Conservation (phyloP, 2,329 filamentous ascomycete genomes). For the Colletotrichum theobromicola region DNA sequence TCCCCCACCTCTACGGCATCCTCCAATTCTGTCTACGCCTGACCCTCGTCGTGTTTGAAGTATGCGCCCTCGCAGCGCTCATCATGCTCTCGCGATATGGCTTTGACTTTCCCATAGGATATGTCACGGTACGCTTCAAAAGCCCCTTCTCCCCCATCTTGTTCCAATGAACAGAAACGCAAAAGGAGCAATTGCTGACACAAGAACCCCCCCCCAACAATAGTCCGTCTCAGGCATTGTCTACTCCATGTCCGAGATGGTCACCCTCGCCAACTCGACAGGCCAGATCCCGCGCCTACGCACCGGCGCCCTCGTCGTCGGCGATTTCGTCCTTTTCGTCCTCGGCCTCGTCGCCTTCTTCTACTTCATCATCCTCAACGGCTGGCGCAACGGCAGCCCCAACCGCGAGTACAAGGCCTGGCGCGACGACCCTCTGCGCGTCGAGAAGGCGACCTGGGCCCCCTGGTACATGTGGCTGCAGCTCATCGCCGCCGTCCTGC, state of each 20-base stretch:
- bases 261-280: constrained; percentile 24
- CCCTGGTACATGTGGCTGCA: constrained; percentile 27
- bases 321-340: constrained; percentile 22
- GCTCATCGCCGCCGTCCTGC: constrained; percentile 23
- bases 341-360: constrained; percentile 25
- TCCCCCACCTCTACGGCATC: constrained; percentile 23
- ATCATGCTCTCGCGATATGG: constrained; percentile 18
- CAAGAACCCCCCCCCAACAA: background rate
- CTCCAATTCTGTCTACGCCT: constrained; percentile 25
- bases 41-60: constrained; percentile 22
- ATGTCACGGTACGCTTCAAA: constrained; percentile 11
- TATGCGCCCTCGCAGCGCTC: constrained; percentile 23
- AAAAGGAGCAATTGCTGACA: background rate
- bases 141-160: background rate
- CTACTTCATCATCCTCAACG: constrained; percentile 24
- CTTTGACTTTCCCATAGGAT: constrained; percentile 20
- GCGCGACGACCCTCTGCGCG: constrained; percentile 18
- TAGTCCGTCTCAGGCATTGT: constrained; percentile 42
- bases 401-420: constrained; percentile 11
- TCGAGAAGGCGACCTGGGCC: constrained; percentile 22
- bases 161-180: background rate
- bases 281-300: constrained; percentile 23
- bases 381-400: constrained; percentile 18
- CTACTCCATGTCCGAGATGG: constrained; percentile 44
- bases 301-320: constrained; percentile 19